phyloP scores from a whole-genome alignment of 257 asterid genomes.

The Penstemon barbatus region DNA sequence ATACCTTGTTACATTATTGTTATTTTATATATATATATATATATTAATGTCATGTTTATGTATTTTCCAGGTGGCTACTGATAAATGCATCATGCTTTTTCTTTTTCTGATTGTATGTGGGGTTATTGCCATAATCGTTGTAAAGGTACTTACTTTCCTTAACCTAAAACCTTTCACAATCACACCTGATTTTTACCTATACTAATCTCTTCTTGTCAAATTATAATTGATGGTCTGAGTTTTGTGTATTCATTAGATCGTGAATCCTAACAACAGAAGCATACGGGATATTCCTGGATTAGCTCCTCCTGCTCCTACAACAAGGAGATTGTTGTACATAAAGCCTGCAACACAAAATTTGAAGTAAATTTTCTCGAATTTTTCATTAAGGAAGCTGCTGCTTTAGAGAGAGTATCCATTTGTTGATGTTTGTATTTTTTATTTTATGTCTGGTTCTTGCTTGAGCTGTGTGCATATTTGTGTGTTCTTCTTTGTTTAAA shows the following conservation, averaged over 20 bases:
- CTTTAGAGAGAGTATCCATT: neutral
- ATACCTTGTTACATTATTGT: constrained; percentile 11
- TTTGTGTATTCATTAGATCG: constrained; percentile 50
- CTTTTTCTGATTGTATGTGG: constrained; percentile 87
- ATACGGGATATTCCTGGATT: constrained; percentile 93
- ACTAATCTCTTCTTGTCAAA: constrained; percentile 5
- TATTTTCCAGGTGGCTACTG: constrained; percentile 87
- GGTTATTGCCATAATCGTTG: constrained; percentile 81
- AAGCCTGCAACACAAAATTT: constrained; percentile 35
- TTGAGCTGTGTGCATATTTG: constrained; percentile 39
- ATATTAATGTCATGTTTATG: constrained; percentile 6
- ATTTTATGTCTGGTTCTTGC: constrained; percentile 23
- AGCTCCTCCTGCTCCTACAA: constrained; percentile 92
- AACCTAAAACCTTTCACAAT: neutral
- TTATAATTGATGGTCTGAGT: constrained; percentile 25
- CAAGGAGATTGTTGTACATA: constrained; percentile 72
- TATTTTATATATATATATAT: constrained; percentile 4
- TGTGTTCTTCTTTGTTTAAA: constrained; percentile 38
- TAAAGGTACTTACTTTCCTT: constrained; percentile 63
- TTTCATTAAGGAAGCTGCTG: constrained; percentile 20
- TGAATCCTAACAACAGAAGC: constrained; percentile 79
- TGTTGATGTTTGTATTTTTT: constrained; percentile 23
- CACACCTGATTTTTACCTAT: neutral
- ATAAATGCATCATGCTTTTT: constrained; percentile 90
- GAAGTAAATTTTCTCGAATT: constrained; percentile 31